phyloP scores from a whole-genome alignment of 164 flowering plant species.

The Saururus chinensis region DNA sequence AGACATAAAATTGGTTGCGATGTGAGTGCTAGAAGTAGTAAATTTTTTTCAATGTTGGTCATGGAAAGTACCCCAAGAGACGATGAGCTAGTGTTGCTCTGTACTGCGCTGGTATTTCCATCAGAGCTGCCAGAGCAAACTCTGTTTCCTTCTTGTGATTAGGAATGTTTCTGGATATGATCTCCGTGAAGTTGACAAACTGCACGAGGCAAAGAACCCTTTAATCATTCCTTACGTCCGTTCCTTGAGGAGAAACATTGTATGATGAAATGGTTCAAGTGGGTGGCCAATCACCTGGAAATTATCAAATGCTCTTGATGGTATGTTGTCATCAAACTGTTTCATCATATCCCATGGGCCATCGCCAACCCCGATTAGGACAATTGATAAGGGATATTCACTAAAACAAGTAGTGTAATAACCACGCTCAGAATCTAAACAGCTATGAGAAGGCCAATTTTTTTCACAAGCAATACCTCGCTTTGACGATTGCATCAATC shows the following conservation, averaged over 20 bases:
- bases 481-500: constrained; percentile 40
- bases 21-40: no score
- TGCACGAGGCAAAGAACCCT: constrained; percentile 11
- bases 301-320: constrained; percentile 41
- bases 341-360: constrained; percentile 57
- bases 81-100: constrained; percentile 72
- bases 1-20: background rate
- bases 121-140: constrained; percentile 78
- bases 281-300: constrained; percentile 27
- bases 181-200: constrained; percentile 83
- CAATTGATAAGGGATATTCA: constrained; percentile 37
- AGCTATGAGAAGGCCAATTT: background rate
- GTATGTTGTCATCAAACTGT: constrained; percentile 45
- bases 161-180: constrained; percentile 52
- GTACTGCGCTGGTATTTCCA: constrained; percentile 89
- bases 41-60: background rate
- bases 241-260: background rate
- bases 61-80: constrained; percentile 50
- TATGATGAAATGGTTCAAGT: background rate
- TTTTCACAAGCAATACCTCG: constrained; percentile 20
- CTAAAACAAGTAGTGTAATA: constrained; percentile 8
- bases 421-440: background rate
- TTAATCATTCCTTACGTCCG: background rate
- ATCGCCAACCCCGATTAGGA: constrained; percentile 53
- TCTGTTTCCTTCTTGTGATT: constrained; percentile 62